Evolutionary conservation across 306 rosid genomes (phyloP).

Genomic region (Vigna unguiculata): DNA sequence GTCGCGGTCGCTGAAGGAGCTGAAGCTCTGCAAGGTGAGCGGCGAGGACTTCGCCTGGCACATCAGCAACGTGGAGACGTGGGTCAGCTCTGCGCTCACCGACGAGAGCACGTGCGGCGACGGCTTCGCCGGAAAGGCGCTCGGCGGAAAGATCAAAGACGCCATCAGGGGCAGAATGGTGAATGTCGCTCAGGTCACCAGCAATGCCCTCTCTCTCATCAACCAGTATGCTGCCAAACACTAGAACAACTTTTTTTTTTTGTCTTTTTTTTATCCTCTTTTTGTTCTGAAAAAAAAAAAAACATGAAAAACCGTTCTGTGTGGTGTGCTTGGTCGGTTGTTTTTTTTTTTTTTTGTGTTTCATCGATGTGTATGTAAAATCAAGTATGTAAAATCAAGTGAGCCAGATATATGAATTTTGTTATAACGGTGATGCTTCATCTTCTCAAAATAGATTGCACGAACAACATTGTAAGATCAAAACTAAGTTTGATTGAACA

Average conservation of each 20-base stretch:
- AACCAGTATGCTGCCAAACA: constrained; percentile 51
- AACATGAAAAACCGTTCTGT: not conserved
- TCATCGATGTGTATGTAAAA: constrained; percentile 1
- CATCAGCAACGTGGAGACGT: constrained; percentile 60
- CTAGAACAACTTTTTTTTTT: not conserved
- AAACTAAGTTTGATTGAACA: too few species aligned
- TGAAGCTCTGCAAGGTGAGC: constrained; percentile 40
- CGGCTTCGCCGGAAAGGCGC: constrained; percentile 51
- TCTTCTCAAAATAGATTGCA: not conserved
- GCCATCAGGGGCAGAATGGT: constrained; percentile 46
- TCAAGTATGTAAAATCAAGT: not conserved
- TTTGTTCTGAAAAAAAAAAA: not conserved
- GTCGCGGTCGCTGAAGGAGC: constrained; percentile 45
- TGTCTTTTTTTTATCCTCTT: not conserved
- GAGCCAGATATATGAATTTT: not conserved
- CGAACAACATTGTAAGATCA: too few species aligned
- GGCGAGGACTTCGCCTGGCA: constrained; percentile 56
- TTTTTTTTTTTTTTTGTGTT: not conserved
- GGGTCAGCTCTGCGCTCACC: constrained; percentile 56
- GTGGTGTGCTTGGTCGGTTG: not conserved
- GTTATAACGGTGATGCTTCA: not conserved
- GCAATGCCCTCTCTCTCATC: constrained; percentile 55
- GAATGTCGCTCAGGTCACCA: constrained; percentile 58
- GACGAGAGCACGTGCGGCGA: constrained; percentile 53
- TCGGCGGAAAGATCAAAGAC: constrained; percentile 42